phyloP scores from a whole-genome alignment of 208 protist genomes.

The Trypanosoma vivax region DNA sequence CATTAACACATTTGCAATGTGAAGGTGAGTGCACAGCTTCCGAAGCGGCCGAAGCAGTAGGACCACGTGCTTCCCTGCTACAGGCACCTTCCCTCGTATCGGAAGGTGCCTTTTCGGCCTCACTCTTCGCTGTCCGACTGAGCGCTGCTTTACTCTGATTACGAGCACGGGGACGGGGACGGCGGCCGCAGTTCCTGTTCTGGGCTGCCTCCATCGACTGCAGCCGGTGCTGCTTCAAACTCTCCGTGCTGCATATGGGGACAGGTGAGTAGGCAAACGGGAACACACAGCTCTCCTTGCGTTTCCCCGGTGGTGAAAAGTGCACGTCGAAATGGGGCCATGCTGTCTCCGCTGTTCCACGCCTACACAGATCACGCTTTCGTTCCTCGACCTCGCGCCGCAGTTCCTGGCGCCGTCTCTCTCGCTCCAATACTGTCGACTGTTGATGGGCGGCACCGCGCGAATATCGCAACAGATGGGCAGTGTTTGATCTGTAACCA shows the following conservation, averaged over 20 bases:
- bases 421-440: slow-evolving; percentile 40
- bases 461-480: slow-evolving; percentile 58
- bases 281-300: background rate
- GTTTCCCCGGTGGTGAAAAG: too few species aligned
- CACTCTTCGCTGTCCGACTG: background rate
- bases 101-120: too few species aligned
- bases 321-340: too few species aligned
- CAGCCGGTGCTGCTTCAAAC: slow-evolving; percentile 5
- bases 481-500: slow-evolving; percentile 43
- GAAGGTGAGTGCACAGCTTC: background rate
- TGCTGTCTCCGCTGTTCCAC: background rate
- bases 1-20: slow-evolving; percentile 2
- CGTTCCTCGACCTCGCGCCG: slow-evolving; percentile 58
- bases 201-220: background rate
- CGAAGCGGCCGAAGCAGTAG: background rate
- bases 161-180: background rate
- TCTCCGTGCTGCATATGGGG: background rate
- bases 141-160: background rate
- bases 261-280: background rate
- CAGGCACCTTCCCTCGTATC: too few species aligned
- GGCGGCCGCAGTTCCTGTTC: slow-evolving; percentile 1
- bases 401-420: slow-evolving; percentile 45
- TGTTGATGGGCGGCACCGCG: slow-evolving; percentile 41
- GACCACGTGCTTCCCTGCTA: too few species aligned
- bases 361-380: slow-evolving; percentile 28